Evolutionary conservation across 2,329 filamentous ascomycete species (phyloP), one percentile per base, ranked within the genome.

Genomic region (Cytospora schulzeri): DNA sequence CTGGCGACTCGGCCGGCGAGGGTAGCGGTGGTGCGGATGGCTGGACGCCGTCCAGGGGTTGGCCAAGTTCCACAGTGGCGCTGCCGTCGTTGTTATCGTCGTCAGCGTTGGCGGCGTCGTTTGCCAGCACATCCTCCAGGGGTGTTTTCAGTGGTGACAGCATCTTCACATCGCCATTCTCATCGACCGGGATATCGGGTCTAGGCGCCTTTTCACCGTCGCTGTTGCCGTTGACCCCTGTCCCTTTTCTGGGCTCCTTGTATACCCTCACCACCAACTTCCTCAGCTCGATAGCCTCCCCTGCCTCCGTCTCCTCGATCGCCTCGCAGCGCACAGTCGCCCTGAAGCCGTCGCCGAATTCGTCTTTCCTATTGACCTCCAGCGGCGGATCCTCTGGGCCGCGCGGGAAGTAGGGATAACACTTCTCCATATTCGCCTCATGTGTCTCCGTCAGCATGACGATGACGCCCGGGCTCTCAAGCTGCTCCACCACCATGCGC

Each of bases 371-470:
- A 73, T 91, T 90, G 69, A 91, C 76, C 57, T 79, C 76, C 72
- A 82, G 83, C 0, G 81, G 81, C 5, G 82, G 75, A 12, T 85
- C 79, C 4, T 85, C 82, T 19, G 82, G 74, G 51, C 79, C 76
- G 61, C 81, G 76, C 0, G 93, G 93, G 69, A 93, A 97, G 77
- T 99, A 99, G 53, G 89, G 91, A 69, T 86, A 92, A 77, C 94
- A 98, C 76, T 97, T 97, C 76, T 96, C 87, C 71, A 85, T 81
- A 64, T 86, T 84, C 35, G 85, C 83, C 76, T 98, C 94, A 73
- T 91, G 84, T 29, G 92, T 94, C 74, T 93, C 92, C 2, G 94
- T 99, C 67, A 99, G 85, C 91, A 98, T 97, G 64, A 98, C 89
- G 60, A 98, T 89, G 63, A 98, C 92, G 1, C 88, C 92, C 2